Base-by-base conservation (phyloP, 306 rosid genomes). In the Acacia acuminata region DNA sequence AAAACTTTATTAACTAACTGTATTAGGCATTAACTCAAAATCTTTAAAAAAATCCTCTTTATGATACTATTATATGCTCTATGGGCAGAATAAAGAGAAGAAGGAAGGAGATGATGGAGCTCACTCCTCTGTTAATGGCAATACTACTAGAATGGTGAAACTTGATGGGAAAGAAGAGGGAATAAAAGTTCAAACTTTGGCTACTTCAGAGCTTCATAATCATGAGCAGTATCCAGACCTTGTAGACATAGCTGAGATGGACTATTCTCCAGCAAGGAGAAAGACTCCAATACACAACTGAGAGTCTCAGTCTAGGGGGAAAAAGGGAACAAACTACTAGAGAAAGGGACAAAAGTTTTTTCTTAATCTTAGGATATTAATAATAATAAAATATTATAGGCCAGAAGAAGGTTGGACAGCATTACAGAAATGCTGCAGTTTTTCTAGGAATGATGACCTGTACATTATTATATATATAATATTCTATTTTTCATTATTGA, bases 221-320 rank as follows among this genome's bases (percentile, higher is more conserved):
- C 73, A 79, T 22, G 86, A 83, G 72, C 87, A 84, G 22, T 86
- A 86, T 78, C 83, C 86, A 24, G 89, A 92, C 73, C 70, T 78
- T 34, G 80, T 80, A 78, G 93, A 92, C 84, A 85, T 92, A 71
- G 85, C 90, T 75, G 98, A 92, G 86, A 91, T 94, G 98, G 98
- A 94, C 84, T 94, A 92, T 84, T 91, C 98, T 83, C 93, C 98
- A 45, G 96, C 97, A 11, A 88, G 88, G 79, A 85, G 90, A 92
- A 92, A 92, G 87, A 83, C 97, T 84, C 97, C 98, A 0, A 94
- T 92, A 88, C 96, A 92, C 86, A 94, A 92, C 85, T 94, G 84
- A 48, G 53, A 48, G 16, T 12, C 17, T 12, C 17, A 88, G 51
- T 44, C 55, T 78, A 42, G 32, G 32, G 75, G 42, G 5, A 16